Base-by-base conservation (phyloP, 2,329 filamentous ascomycete genomes). In the Pyricularia sp. region DNA sequence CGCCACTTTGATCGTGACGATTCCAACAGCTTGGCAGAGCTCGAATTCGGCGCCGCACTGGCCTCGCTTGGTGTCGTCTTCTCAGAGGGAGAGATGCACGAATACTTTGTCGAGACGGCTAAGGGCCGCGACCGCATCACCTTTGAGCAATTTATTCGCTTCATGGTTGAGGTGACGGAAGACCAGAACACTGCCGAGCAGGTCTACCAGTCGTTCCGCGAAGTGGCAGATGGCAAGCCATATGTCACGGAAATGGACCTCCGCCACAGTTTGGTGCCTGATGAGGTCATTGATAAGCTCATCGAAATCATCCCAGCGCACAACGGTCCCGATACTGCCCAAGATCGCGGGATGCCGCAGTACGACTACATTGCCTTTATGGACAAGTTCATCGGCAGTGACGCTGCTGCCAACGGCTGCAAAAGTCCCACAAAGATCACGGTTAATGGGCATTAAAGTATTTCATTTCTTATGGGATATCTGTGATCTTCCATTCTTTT, bases 141-240 rank as follows among this genome's bases (percentile, higher is more conserved):
- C 4, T 99, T 99, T 77, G 95, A 99, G 81, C 94, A 98, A 79
- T 99, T 99, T 77, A 99, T 99, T 78, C 90, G 92, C 58, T 99
- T 99, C 84, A 99, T 99, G 95, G 95, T 99, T 65, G 93, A 97
- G 74, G 95, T 97, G 66, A 99, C 95, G 14, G 95, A 99, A 80
- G 95, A 99, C 77, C 95, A 99, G 81, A 97, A 99, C 78, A 97
- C 94, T 4, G 95, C 95, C 14, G 95, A 98, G 80, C 95, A 99
- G 79, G 95, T 99, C 5, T 98, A 95, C 83, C 94, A 99, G 81
- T 96, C 92, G 72, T 99, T 99, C 87, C 89, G 90, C 69, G 95
- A 99, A 80, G 95, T 99, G 64, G 95, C 95, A 23, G 95, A 99
- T 81, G 95, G 95, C 73, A 99, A 99, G 84, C 94, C 94, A 12